A percentile compares a stretch with the other conserved stretches of the same genome.
Evolutionary conservation across 140 eudicot genomes (phyloP).

Genomic region (Cichorium intybus): DNA sequence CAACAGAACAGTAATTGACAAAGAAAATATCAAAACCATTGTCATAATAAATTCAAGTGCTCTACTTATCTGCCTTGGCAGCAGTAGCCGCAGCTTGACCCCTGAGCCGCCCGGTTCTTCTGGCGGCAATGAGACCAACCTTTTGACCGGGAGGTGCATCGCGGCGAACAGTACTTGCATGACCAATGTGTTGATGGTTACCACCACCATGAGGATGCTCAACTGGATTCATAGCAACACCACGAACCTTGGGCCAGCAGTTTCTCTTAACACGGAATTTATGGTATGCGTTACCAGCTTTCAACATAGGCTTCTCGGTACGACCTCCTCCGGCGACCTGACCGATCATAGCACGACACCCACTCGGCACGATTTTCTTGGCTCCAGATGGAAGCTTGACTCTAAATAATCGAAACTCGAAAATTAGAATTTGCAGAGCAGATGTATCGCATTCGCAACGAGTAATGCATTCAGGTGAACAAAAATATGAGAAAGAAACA

Average conservation of each 20-base stretch:
- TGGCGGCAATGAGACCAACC: slow-evolving; percentile 68
- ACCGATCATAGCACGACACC: slow-evolving; percentile 61
- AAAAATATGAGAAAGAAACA: too few relatives aligned
- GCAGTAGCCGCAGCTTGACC: slow-evolving; percentile 71
- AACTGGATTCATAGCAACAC: slow-evolving; percentile 73
- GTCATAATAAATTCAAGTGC: slow-evolving; percentile 2
- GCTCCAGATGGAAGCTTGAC: slow-evolving; percentile 66
- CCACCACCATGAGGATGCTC: slow-evolving; percentile 80
- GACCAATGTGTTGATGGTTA: slow-evolving; percentile 70
- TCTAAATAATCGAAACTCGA: slow-evolving; percentile 9
- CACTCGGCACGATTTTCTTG: slow-evolving; percentile 57
- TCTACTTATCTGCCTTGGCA: slow-evolving; percentile 43
- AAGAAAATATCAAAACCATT: slow-evolving; percentile 7
- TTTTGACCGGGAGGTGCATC: slow-evolving; percentile 69
- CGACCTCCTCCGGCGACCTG: slow-evolving; percentile 68
- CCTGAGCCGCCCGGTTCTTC: slow-evolving; percentile 62
- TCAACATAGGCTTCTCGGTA: slow-evolving; percentile 54
- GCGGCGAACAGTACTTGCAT: slow-evolving; percentile 56
- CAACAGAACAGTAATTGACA: slow-evolving; percentile 6
- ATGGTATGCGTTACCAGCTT: slow-evolving; percentile 60
- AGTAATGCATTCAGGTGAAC: too few relatives aligned
- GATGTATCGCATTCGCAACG: too few relatives aligned
- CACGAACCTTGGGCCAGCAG: slow-evolving; percentile 77
- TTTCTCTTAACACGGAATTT: slow-evolving; percentile 57
- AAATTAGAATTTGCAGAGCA: not conserved